Evolutionary conservation across 306 rosid species (phyloP).

Genomic region (Alnus rubra): DNA sequence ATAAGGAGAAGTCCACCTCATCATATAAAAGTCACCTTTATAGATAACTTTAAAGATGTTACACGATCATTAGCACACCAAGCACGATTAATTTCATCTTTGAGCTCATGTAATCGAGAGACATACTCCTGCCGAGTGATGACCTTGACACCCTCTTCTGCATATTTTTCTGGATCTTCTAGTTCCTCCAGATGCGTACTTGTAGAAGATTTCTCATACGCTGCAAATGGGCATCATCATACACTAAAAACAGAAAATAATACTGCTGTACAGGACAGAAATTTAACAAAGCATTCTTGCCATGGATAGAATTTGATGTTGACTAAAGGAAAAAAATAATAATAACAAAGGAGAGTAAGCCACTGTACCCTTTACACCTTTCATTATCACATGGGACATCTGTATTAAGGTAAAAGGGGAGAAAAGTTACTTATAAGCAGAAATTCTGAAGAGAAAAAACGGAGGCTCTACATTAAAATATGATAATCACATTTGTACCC

Average conservation of each 20-base stretch:
- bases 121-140: slow-evolving; percentile 82
- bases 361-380: slow-evolving; percentile 79
- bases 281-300: background rate
- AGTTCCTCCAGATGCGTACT: slow-evolving; percentile 75
- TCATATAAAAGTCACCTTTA: slow-evolving; percentile 57
- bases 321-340: slow-evolving; percentile 20
- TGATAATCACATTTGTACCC: background rate
- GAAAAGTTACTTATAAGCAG: slow-evolving; percentile 9
- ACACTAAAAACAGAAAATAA: slow-evolving; percentile 20
- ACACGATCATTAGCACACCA: slow-evolving; percentile 87
- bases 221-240: slow-evolving; percentile 46
- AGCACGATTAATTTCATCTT: slow-evolving; percentile 74
- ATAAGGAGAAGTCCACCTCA: slow-evolving; percentile 13
- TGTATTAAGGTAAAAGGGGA: slow-evolving; percentile 42
- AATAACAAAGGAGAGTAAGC: slow-evolving; percentile 26
- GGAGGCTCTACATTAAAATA: slow-evolving; percentile 4
- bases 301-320: background rate
- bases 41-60: slow-evolving; percentile 67
- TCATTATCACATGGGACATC: slow-evolving; percentile 68
- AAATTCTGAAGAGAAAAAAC: slow-evolving; percentile 23
- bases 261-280: slow-evolving; percentile 14
- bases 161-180: slow-evolving; percentile 65
- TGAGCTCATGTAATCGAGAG: slow-evolving; percentile 81
- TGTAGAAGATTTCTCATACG: slow-evolving; percentile 67
- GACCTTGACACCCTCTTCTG: slow-evolving; percentile 67